phyloP scores from a whole-genome alignment of 2,329 filamentous ascomycete genomes.

The Leptoxyphium fumago region DNA sequence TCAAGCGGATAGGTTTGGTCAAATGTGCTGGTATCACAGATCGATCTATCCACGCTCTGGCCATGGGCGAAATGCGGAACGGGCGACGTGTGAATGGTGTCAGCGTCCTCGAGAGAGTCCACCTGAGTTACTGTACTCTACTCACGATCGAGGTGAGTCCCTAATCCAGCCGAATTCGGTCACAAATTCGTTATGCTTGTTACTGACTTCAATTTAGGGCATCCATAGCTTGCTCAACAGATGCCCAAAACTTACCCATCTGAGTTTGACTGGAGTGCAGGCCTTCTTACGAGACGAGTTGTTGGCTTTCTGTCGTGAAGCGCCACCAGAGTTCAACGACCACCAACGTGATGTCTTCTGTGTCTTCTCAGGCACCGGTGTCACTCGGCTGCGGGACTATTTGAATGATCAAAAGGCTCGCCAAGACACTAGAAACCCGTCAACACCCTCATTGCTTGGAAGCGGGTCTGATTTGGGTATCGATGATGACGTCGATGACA shows the following conservation, averaged over 20 bases:
- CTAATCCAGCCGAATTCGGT: too few species aligned
- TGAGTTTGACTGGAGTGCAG: conserved; percentile 85
- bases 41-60: conserved; percentile 70
- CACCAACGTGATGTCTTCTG: conserved; percentile 94
- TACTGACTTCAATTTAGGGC: conserved; percentile 42
- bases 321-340: conserved; percentile 85
- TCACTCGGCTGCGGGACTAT: conserved; percentile 60
- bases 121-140: conserved; percentile 86
- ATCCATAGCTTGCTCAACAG: conserved; percentile 80
- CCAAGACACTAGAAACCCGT: conserved; percentile 1
- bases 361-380: conserved; percentile 84
- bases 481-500: background rate
- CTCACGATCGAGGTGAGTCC: conserved; percentile 61
- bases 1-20: conserved; percentile 87
- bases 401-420: conserved; percentile 42
- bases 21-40: conserved; percentile 90
- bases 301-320: conserved; percentile 69
- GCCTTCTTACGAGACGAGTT: conserved; percentile 80
- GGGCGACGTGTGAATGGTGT: conserved; percentile 27
- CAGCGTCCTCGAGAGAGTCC: conserved; percentile 77
- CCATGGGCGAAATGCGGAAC: conserved; percentile 33
- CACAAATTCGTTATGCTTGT: conserved; percentile 8
- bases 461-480: background rate
- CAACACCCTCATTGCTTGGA: conserved; percentile 3
- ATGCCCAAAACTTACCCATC: conserved; percentile 81